A percentile compares a stretch with the other conserved stretches of the same genome.
These are phyloP conservation scores for Backusella luteola DNA, from an alignment of 192 early-diverging fungal species.

Conservation along the genomic window DNA sequence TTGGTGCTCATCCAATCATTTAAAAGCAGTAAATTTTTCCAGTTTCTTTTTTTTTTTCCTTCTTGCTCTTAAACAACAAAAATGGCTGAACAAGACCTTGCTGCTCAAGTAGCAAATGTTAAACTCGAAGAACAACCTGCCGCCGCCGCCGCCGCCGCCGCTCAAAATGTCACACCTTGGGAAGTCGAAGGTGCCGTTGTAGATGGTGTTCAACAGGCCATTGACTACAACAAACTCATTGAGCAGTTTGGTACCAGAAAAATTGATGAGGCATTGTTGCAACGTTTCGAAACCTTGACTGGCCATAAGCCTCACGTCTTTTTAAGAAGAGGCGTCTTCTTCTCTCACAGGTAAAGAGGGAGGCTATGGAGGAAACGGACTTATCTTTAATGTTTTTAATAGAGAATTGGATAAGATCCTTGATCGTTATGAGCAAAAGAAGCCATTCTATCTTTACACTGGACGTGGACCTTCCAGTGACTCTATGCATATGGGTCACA, in stretches of 20 bases:
- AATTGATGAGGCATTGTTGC: constrained; percentile 74
- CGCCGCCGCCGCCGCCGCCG: neutral
- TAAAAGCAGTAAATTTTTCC: neutral
- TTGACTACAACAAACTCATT: constrained; percentile 92
- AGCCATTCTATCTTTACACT: constrained; percentile 98
- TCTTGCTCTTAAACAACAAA: neutral
- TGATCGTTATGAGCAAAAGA: constrained; percentile 90
- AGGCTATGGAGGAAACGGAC: no score
- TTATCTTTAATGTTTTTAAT: neutral
- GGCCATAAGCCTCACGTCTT: constrained; percentile 80
- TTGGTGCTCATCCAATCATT: neutral
- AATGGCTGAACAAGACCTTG: constrained; percentile 5
- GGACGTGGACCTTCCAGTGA: constrained; percentile 91
- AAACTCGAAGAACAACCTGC: constrained; percentile 11
- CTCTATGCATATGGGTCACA: constrained; percentile 95
- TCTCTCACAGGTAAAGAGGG: constrained; percentile 79
- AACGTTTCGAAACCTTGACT: constrained; percentile 83
- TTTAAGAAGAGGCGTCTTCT: constrained; percentile 89
- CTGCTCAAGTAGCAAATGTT: neutral
- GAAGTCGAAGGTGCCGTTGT: constrained; percentile 89
- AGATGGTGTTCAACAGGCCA: constrained; percentile 80
- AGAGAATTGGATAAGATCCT: constrained; percentile 84
- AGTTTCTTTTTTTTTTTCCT: neutral
- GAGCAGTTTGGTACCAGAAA: constrained; percentile 82
- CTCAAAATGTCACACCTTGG: constrained; percentile 86